Evolutionary conservation across 768 basidiomycete species (phyloP).

Genomic region (Lactarius trivialis): DNA sequence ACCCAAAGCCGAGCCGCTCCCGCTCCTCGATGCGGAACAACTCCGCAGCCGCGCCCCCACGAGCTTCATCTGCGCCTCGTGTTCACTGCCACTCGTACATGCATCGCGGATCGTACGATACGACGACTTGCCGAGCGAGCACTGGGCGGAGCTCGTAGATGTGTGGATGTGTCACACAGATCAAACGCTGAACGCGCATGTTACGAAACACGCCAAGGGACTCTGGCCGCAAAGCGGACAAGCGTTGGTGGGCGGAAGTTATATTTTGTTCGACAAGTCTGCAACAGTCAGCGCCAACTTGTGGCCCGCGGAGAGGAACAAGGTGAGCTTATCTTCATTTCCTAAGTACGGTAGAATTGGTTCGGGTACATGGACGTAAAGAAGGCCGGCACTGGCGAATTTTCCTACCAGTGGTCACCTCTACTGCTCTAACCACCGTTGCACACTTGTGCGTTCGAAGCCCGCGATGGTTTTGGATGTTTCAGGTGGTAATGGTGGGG

Average conservation of each 20-base stretch:
- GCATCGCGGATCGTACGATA: slow-evolving; percentile 46
- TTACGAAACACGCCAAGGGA: slow-evolving; percentile 52
- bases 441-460: slow-evolving; percentile 33
- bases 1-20: slow-evolving; percentile 28
- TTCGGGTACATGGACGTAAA: slow-evolving; percentile 58
- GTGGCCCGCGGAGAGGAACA: slow-evolving; percentile 35
- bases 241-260: slow-evolving; percentile 86
- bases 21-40: slow-evolving; percentile 66
- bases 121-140: slow-evolving; percentile 87
- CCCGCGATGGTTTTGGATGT: slow-evolving; percentile 53
- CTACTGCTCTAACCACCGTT: slow-evolving; percentile 21
- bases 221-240: slow-evolving; percentile 74
- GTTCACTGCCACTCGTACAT: slow-evolving; percentile 64
- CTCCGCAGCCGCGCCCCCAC: slow-evolving; percentile 49
- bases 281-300: slow-evolving; percentile 50
- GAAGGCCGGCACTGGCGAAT: slow-evolving; percentile 80
- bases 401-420: slow-evolving; percentile 53
- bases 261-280: slow-evolving; percentile 68
- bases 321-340: slow-evolving; percentile 45
- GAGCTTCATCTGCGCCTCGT: slow-evolving; percentile 71
- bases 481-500: slow-evolving; percentile 23
- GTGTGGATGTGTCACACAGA: slow-evolving; percentile 98
- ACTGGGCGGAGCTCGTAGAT: slow-evolving; percentile 96
- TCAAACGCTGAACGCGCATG: slow-evolving; percentile 70
- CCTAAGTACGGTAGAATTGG: not conserved